Conservation (phyloP, 1,284 basidiomycete genomes). For the Leccinum fallax region DNA sequence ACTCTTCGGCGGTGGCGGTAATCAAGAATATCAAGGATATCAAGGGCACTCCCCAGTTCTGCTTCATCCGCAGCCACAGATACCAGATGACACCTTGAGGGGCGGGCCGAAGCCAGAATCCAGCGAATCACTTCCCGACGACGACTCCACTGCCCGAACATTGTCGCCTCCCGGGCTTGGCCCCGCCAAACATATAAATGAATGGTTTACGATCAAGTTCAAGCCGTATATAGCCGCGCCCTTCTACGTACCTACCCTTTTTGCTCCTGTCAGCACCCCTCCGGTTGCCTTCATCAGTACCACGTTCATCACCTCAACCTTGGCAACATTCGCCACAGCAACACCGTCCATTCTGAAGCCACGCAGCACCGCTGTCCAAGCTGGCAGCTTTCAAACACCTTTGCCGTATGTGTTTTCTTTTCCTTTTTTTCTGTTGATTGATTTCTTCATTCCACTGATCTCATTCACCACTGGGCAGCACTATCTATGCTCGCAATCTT, state of each 20-base stretch:
- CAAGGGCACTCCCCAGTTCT: background rate
- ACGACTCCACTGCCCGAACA: background rate
- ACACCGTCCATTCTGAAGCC: background rate
- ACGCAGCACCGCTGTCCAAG: background rate
- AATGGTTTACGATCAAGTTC: background rate
- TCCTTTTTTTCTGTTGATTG: background rate
- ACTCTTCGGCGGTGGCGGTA: background rate
- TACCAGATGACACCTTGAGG: background rate
- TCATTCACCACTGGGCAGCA: background rate
- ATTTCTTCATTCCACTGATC: background rate
- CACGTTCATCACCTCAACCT: background rate
- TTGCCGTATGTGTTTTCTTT: background rate
- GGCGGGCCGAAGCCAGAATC: background rate
- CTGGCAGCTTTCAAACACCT: background rate
- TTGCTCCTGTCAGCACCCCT: background rate
- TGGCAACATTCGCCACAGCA: background rate
- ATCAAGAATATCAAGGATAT: background rate
- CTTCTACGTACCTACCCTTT: background rate
- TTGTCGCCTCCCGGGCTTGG: background rate
- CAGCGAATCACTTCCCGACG: background rate
- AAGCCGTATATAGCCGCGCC: background rate
- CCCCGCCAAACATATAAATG: background rate
- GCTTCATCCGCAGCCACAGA: background rate
- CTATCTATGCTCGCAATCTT: background rate
- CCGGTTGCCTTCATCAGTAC: background rate